A percentile compares a stretch with the other conserved stretches of the same genome.
Conservation (phyloP, 2,329 filamentous ascomycete genomes). For the Neofusicoccum cordaticola region DNA sequence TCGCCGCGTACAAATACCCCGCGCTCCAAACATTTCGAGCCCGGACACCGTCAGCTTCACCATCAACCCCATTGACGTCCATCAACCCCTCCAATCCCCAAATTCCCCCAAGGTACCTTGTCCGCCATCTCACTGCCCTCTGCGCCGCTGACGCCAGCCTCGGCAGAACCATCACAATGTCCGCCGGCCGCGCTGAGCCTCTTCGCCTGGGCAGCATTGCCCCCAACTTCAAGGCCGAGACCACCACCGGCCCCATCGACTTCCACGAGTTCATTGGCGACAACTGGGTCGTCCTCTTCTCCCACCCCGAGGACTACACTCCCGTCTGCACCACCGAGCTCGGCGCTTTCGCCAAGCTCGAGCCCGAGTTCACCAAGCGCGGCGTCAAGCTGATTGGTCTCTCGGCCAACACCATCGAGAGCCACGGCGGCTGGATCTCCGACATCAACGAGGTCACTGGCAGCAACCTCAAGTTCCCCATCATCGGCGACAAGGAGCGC, state of each 20-base stretch:
- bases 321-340: conserved; percentile 96
- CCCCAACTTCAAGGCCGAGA: conserved; percentile 81
- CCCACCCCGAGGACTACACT: conserved; percentile 83
- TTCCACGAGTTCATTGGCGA: conserved; percentile 79
- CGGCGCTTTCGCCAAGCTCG: conserved; percentile 85
- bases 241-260: conserved; percentile 73
- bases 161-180: conserved; percentile 14
- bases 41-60: background rate
- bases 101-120: background rate
- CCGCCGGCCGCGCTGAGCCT: conserved; percentile 31
- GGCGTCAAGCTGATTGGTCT: conserved; percentile 90
- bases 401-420: conserved; percentile 76
- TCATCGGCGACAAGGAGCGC: conserved; percentile 51
- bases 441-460: conserved; percentile 57
- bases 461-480: conserved; percentile 48
- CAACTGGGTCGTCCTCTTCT: conserved; percentile 81
- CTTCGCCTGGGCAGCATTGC: conserved; percentile 67
- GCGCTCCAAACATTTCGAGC: background rate
- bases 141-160: background rate
- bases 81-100: background rate
- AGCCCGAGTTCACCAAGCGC: conserved; percentile 82
- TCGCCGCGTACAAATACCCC: conserved; percentile 13
- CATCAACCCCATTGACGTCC: background rate
- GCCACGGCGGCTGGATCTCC: conserved; percentile 85
- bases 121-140: background rate